Evolutionary conservation across 2,329 filamentous ascomycete genomes (phyloP).

Genomic region (Colletotrichum theobromicola): DNA sequence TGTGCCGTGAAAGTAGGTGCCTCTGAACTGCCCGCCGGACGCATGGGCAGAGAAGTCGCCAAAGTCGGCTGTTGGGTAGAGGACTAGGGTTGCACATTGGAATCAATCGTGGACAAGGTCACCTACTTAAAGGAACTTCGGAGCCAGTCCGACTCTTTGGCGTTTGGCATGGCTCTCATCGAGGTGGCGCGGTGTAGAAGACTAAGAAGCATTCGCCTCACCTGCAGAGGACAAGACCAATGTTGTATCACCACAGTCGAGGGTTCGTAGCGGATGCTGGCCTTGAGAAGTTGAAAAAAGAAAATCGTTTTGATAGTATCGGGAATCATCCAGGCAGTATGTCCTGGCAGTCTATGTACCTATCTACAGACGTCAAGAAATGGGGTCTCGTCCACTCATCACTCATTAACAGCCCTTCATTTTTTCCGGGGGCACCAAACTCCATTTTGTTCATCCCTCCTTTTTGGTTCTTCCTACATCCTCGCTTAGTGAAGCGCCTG

Average conservation of each 20-base stretch:
- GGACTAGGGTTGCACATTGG: too few relatives aligned
- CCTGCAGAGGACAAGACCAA: background rate
- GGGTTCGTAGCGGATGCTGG: background rate
- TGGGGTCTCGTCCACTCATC: conserved; percentile 22
- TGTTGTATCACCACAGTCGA: too few relatives aligned
- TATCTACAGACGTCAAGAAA: conserved; percentile 21
- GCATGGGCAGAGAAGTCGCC: too few relatives aligned
- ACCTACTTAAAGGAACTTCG: too few relatives aligned
- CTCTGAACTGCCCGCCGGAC: too few relatives aligned
- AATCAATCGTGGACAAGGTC: too few relatives aligned
- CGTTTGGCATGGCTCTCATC: too few relatives aligned
- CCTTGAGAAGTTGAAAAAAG: background rate
- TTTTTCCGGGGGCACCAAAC: background rate
- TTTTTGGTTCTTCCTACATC: background rate
- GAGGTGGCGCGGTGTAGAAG: too few relatives aligned
- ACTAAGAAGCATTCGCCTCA: too few relatives aligned
- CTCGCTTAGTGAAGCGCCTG: conserved; percentile 37
- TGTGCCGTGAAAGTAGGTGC: too few relatives aligned
- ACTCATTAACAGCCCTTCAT: conserved; percentile 18
- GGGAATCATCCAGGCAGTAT: conserved; percentile 19
- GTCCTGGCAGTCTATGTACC: conserved; percentile 19
- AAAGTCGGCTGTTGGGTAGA: too few relatives aligned
- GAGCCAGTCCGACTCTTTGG: too few relatives aligned
- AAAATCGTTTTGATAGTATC: conserved; percentile 13
- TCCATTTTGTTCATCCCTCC: background rate